Evolutionary conservation across 352 stramenopile species (phyloP).

Genomic region (Lagenidium giganteum): DNA sequence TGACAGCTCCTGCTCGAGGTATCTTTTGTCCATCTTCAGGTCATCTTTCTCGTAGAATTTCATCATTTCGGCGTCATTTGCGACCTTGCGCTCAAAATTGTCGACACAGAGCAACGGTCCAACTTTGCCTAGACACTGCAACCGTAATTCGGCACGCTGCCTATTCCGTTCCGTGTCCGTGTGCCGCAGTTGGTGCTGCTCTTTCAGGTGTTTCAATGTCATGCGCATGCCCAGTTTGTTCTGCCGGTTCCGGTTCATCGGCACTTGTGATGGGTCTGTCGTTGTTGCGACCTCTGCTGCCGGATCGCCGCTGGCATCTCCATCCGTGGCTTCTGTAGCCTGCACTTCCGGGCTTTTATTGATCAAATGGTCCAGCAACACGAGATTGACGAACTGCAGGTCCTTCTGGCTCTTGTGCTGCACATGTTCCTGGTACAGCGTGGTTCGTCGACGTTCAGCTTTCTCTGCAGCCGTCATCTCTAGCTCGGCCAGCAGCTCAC

Average conservation of each 20-base stretch:
- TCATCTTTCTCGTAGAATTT: constrained; percentile 36
- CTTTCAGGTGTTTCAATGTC: background rate
- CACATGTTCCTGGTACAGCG: constrained; percentile 43
- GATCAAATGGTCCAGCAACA: constrained; percentile 66
- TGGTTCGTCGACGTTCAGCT: constrained; percentile 28
- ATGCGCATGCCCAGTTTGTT: constrained; percentile 21
- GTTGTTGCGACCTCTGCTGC: constrained; percentile 5
- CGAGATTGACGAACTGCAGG: constrained; percentile 33
- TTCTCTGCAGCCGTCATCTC: constrained; percentile 43
- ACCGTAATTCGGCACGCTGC: constrained; percentile 5
- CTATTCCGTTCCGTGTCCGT: background rate
- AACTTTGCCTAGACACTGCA: constrained; percentile 50
- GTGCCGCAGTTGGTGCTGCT: background rate
- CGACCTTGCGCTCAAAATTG: constrained; percentile 23
- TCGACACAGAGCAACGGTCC: constrained; percentile 27
- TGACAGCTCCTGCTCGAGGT: constrained; percentile 50
- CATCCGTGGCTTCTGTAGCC: constrained; percentile 27
- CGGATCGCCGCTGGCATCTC: no score
- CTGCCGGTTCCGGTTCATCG: constrained; percentile 1
- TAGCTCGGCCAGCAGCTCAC: constrained; percentile 32
- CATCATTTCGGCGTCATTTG: constrained; percentile 8
- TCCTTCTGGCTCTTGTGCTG: constrained; percentile 42
- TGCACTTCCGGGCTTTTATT: constrained; percentile 55
- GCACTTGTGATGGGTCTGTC: constrained; percentile 1
- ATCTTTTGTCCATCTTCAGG: constrained; percentile 51